phyloP scores from a whole-genome alignment of 805 yeast genomes.

The Jamesozyma hellenica region DNA sequence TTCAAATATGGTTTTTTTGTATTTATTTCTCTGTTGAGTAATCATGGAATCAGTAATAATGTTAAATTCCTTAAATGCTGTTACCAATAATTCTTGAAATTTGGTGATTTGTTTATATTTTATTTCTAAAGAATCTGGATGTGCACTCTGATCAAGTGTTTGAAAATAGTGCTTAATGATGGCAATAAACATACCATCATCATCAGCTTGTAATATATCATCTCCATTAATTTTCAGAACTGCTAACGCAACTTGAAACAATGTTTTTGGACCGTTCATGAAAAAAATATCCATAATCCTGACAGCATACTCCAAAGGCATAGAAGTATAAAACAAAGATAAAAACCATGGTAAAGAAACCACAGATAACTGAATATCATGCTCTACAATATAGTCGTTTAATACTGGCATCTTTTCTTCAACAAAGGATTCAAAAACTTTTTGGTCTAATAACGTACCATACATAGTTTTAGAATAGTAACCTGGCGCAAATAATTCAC shows the following conservation, averaged over 20 bases:
- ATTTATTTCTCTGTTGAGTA: slow-evolving; percentile 55
- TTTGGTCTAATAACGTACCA: slow-evolving; percentile 89
- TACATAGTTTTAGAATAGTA: slow-evolving; percentile 96
- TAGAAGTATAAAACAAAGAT: slow-evolving; percentile 77
- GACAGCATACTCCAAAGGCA: slow-evolving; percentile 91
- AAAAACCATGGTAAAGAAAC: slow-evolving; percentile 95
- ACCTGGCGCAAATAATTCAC: slow-evolving; percentile 85
- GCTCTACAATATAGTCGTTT: slow-evolving; percentile 66
- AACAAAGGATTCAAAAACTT: slow-evolving; percentile 83
- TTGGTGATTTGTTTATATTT: slow-evolving; percentile 61
- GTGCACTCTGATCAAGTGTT: slow-evolving; percentile 67
- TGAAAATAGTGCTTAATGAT: slow-evolving; percentile 75
- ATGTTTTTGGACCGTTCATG: slow-evolving; percentile 76
- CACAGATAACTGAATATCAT: slow-evolving; percentile 86
- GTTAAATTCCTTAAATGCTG: slow-evolving; percentile 85
- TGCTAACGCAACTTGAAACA: slow-evolving; percentile 90
- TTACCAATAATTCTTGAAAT: slow-evolving; percentile 83
- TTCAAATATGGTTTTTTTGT: slow-evolving; percentile 66
- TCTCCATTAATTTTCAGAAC: slow-evolving; percentile 85
- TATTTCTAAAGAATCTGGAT: slow-evolving; percentile 57
- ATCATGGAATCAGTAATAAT: slow-evolving; percentile 69
- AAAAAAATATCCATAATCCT: slow-evolving; percentile 85
- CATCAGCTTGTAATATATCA: slow-evolving; percentile 63
- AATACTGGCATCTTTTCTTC: slow-evolving; percentile 81
- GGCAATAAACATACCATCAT: slow-evolving; percentile 86